Conservation (phyloP, 345 rosid genomes). For the Camelina neglecta region DNA sequence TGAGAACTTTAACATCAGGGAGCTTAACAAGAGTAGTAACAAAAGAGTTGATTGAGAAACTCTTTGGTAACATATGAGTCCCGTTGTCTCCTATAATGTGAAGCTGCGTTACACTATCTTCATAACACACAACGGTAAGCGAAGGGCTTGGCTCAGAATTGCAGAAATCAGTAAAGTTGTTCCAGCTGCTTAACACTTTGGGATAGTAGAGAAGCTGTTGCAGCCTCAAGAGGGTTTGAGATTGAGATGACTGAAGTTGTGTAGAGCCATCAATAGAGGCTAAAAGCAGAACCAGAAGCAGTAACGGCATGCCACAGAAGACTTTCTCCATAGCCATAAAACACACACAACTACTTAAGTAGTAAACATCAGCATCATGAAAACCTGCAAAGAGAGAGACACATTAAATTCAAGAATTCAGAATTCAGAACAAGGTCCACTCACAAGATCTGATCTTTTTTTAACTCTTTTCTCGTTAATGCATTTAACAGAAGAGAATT, state of each 20-base stretch:
- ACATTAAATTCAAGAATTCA: slow-evolving; percentile 33
- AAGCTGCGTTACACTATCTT: slow-evolving; percentile 77
- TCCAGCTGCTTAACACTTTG: slow-evolving; percentile 69
- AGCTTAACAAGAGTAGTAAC: slow-evolving; percentile 75
- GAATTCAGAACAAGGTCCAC: slow-evolving; percentile 33
- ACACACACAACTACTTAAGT: slow-evolving; percentile 12
- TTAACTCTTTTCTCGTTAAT: slow-evolving; percentile 9
- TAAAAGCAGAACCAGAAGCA: slow-evolving; percentile 49
- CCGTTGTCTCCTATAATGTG: slow-evolving; percentile 68
- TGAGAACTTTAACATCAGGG: slow-evolving; percentile 79
- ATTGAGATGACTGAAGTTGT: slow-evolving; percentile 78
- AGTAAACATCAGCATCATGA: slow-evolving; percentile 26
- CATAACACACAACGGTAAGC: slow-evolving; percentile 84
- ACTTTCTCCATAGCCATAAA: slow-evolving; percentile 51
- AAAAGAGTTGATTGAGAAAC: slow-evolving; percentile 82
- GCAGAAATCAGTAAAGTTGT: slow-evolving; percentile 79
- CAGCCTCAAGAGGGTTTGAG: slow-evolving; percentile 71
- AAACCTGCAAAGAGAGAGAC: slow-evolving; percentile 31
- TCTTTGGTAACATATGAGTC: slow-evolving; percentile 56
- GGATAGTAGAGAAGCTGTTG: slow-evolving; percentile 70
- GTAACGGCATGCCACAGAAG: slow-evolving; percentile 42
- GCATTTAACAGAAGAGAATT: slow-evolving; percentile 2
- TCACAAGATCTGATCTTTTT: slow-evolving; percentile 16
- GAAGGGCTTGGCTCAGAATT: slow-evolving; percentile 64
- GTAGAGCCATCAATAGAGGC: slow-evolving; percentile 51